phyloP scores from a whole-genome alignment of 352 stramenopile species.

The Phytophthora agathidicida region DNA sequence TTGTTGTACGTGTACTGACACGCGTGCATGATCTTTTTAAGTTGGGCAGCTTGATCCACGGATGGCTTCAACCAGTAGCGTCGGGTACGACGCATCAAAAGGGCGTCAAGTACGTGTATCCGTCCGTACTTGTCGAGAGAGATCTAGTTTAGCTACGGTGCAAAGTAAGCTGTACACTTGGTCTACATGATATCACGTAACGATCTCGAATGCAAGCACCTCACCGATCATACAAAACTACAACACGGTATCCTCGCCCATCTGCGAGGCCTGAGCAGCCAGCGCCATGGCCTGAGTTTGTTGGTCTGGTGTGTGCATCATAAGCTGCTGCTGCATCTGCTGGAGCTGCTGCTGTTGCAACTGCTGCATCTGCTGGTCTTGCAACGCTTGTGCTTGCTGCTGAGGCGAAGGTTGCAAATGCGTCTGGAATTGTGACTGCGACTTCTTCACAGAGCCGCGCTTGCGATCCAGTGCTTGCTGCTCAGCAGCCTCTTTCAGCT shows the following conservation, averaged over 20 bases:
- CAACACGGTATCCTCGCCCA: constrained; percentile 36
- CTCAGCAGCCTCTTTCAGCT: constrained; percentile 50
- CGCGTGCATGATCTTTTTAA: too few species aligned
- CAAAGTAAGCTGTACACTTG: too few species aligned
- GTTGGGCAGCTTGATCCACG: too few species aligned
- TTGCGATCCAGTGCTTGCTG: constrained; percentile 42
- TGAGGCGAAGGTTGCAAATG: constrained; percentile 18
- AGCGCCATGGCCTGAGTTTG: constrained; percentile 28
- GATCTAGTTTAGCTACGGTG: too few species aligned
- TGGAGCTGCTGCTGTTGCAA: constrained; percentile 33
- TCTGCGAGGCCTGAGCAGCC: constrained; percentile 25
- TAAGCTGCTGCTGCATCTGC: constrained; percentile 37
- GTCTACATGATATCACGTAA: too few species aligned
- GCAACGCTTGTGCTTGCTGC: constrained; percentile 27
- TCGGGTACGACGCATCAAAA: too few species aligned
- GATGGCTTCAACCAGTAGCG: too few species aligned
- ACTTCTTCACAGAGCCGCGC: constrained; percentile 33
- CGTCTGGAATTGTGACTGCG: constrained; percentile 14
- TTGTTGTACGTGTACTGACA: too few species aligned
- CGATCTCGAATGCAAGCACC: background rate
- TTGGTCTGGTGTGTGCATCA: constrained; percentile 37
- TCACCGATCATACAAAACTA: constrained; percentile 24
- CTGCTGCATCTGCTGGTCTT: constrained; percentile 39
- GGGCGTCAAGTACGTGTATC: too few species aligned
- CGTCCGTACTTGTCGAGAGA: too few species aligned